Evolutionary conservation across 164 flowering plant species (phyloP).

Genomic region (Tinospora cordifolia): DNA sequence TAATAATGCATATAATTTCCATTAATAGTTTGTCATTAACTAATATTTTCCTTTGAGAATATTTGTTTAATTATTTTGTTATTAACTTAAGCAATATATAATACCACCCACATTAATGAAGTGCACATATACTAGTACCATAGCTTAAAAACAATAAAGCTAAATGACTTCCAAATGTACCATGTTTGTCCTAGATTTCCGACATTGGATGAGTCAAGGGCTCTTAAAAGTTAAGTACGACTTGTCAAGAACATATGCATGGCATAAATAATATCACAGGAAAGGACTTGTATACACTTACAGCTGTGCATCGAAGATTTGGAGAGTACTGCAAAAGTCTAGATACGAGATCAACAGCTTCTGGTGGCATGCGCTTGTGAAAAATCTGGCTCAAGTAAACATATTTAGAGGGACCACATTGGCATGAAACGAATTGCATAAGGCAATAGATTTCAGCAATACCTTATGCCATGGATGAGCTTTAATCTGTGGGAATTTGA

Average conservation of each 20-base stretch:
- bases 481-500: slow-evolving; percentile 48
- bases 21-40: no score
- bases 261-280: slow-evolving; percentile 4
- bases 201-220: neutral
- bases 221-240: neutral
- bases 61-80: no score
- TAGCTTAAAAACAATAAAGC: no score
- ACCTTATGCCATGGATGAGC: slow-evolving; percentile 77
- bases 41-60: no score
- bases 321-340: slow-evolving; percentile 56
- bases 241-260: neutral
- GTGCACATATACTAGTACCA: neutral
- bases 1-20: no score
- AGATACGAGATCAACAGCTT: slow-evolving; percentile 59
- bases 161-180: neutral
- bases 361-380: slow-evolving; percentile 61
- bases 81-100: no score
- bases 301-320: slow-evolving; percentile 51
- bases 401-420: neutral
- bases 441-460: neutral
- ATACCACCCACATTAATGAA: neutral
- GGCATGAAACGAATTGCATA: neutral
- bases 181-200: neutral
- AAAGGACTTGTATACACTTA: slow-evolving; percentile 23
- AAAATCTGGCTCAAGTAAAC: slow-evolving; percentile 31